Base-by-base conservation (phyloP, 148 eudicot species). In the Pouteria glomerata region DNA sequence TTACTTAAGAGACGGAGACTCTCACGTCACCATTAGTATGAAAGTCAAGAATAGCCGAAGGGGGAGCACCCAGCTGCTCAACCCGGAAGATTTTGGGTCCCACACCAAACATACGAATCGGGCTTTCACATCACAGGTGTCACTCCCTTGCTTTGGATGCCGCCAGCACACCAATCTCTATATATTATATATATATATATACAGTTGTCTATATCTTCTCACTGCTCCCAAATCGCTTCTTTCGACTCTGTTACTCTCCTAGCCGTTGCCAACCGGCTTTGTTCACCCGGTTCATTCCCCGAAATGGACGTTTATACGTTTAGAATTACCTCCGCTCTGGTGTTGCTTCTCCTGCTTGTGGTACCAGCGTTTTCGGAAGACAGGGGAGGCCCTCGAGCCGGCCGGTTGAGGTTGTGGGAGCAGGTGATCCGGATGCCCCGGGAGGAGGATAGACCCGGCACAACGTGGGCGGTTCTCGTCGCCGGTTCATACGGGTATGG, bases 401-500 rank as follows among this genome's bases (percentile, higher is more conserved):
- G 47, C 3, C 41, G 24, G 19, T 2, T 59, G 68, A 51, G 69
- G 68, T 44, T 33, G 27, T 69, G 68, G 69, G 79, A 69, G n/a
- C 70, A 63, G 48, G 11, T 69, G 30, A 76, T 76, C 11, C 68
- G 78, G 63, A 76, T 62, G 70, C 79, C 74, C 6, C 42, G 64
- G 12, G 66, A 71, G 11, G 64, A 44, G 23, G 79, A 18, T 10
- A 50, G n/a, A 10, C 69, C 69, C 57, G 60, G 71, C 69, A 76
- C 79, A 3, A 31, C 52, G 26, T 76, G 79, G 79, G 79, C 75
- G 41, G 79, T 76, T 70, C 70, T 76, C 8, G 71, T 76, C 13
- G 79, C 79, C 18, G 79, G 79, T 56, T 76, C 79, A 6, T 39
- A 13, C 7, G 79, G 79, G 1, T 76, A 76, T n/a, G 70, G 66